phyloP scores from a whole-genome alignment of 768 basidiomycete species.

The Mycena belliarum region DNA sequence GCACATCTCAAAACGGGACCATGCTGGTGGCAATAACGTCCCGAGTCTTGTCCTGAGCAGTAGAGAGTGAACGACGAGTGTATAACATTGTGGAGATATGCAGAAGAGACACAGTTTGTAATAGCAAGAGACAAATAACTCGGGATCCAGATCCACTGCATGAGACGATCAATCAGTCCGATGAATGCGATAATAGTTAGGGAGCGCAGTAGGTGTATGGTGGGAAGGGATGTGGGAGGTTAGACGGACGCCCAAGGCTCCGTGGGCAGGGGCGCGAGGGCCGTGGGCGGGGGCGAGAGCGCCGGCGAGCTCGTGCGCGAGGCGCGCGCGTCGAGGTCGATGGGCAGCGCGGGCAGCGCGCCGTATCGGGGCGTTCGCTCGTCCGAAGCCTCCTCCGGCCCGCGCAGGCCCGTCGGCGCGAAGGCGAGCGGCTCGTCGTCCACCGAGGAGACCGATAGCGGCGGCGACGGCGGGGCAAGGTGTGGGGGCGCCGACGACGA shows the following conservation, averaged over 20 bases:
- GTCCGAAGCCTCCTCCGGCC: background rate
- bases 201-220: background rate
- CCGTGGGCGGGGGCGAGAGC: conserved; percentile 11
- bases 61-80: too few relatives aligned
- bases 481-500: background rate
- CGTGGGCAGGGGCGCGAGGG: background rate
- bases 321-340: background rate
- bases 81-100: too few relatives aligned
- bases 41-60: too few relatives aligned
- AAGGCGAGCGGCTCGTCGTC: conserved; percentile 2
- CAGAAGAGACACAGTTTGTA: background rate
- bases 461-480: background rate
- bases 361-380: conserved; percentile 7
- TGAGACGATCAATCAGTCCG: too few relatives aligned
- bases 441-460: background rate
- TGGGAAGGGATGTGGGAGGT: background rate
- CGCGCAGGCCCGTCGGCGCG: background rate
- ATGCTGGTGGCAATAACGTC: too few relatives aligned
- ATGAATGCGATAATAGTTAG: background rate
- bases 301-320: conserved; percentile 4
- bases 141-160: too few relatives aligned
- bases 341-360: background rate
- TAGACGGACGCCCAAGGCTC: conserved; percentile 9
- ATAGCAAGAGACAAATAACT: background rate
- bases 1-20: too few relatives aligned